Base-by-base conservation (phyloP, 2,329 filamentous ascomycete genomes). In the Pyrenophora teres region DNA sequence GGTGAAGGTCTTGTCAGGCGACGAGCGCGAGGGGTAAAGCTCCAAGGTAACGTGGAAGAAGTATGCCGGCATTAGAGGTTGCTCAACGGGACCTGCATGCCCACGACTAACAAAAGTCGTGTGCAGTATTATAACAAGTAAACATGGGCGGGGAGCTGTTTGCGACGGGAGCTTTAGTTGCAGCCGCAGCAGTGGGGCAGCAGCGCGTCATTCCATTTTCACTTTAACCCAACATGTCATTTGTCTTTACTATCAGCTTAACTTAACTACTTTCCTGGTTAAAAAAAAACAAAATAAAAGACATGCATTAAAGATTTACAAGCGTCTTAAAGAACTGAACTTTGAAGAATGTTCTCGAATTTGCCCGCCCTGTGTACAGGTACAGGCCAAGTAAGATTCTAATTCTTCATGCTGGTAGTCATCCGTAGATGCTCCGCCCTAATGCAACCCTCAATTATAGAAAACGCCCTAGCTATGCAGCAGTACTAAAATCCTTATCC, bases 11-110 rank as follows among this genome's bases (percentile, higher is more conserved):
- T 64, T 57, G 23, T 65, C 53, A 6, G 68, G 58, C n/a, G 64
- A 60, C 9, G 65, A 67, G 64, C 69, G 68, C 38, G 64, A 74
- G 57, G 77, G 69, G 62, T 83, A 79, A 15, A 87, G 73, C 78
- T 87, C 84, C 62, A 87, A 77, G 58, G 77, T 77, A 52, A 87
- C 69, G 64, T 87, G 83, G 65, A 84, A 87, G 70, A 86, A 86
- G 70, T 85, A 86, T 43, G 81, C 79, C 69, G 81, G 81, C 82
- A 84, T 84, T 60, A 76, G 64, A 59, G 52, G 16, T 19, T 35
- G 12, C 18, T 45, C 19, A 12, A 2, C 4, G n/a, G 27, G 18
- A 35, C 27, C 31, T 37, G 46, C 63, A 68, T 67, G n/a, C 57
- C 52, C 52, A 15, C 46, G 23, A 49, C 30, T 27, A 30, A 19